Base-by-base conservation (phyloP, 352 stramenopile genomes). In the Phytophthora sansomeana region DNA sequence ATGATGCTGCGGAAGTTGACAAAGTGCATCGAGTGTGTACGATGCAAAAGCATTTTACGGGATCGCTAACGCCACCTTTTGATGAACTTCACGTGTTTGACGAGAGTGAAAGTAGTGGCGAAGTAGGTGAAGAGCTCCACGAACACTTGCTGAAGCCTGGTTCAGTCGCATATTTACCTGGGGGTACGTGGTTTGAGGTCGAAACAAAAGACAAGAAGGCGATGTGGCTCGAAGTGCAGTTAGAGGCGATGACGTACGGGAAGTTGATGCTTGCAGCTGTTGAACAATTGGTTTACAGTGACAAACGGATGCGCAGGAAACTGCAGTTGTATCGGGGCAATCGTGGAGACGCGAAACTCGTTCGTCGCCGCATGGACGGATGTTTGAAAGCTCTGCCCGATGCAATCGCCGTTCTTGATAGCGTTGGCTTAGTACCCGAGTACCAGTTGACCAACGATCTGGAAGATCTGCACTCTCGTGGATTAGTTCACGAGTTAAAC, bases 141-240 rank as follows among this genome's bases (percentile, higher is more conserved):
- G 58, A 76, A 13, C 28, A 66, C 13, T 33, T 72, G 0, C 41
- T 78, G 0, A 69, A 74, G 16, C 55, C 81, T n/a, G 84, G 84
- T 0, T 75, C 69, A 0, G 71, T 92, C 0, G 28, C 78, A 0
- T 91, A 91, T 58, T n/a, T 90, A 5, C 78, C 84, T 17, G 63
- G 56, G 0, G 81, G 81, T 13, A 78, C 69, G 4, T 92, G 84
- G 84, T 84, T 80, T 38, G 46, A 70, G 24, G 51, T 53, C 0
- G 63, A 83, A 33, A 67, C 56, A 1, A 24, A 71, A 5, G 67
- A 73, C 0, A 26, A 54, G 4, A 58, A 63, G 10, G 35, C 63
- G 10, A 35, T 80, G 44, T 89, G 75, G 72, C 62, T 91, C 0
- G 78, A 90, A 21, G 61, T 89, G 14, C 68, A 80, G 14, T 16